Evolutionary conservation across 2,329 filamentous ascomycete genomes (phyloP), one percentile per base, ranked within the genome.

Genomic region (Ophiostoma australiae): DNA sequence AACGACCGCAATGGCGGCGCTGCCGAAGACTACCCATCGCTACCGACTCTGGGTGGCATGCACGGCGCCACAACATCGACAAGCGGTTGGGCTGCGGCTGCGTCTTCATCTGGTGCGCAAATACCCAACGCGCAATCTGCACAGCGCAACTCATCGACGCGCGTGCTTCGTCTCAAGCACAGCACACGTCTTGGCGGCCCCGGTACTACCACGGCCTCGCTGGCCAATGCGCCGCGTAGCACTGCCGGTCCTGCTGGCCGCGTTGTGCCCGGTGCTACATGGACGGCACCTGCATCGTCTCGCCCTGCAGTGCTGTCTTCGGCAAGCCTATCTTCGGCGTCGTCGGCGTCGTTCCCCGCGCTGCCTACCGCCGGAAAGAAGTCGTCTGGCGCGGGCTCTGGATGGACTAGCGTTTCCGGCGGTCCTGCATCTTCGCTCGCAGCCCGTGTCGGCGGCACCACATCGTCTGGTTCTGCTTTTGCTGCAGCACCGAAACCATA

Each of bases 1-100:
- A 66, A 66, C 20, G 63, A 66, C 20, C 17, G 63, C 20, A 39
- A 41, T 35, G 35, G 63, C 35, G 63, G 20, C 2, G 35, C 97
- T 80, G 96, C 97, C 75, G 94, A 97, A 80, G 94, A 97, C 78
- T 98, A 97, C 75, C 94, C 94, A 0, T 92, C 91, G 1, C 83
- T 98, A 0, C 94, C 94, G 1, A 90, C 91, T 0, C 85, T 92
- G 0, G 86, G 87, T 70, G 90, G 90, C 69, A 87, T 90, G 80
- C 85, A 89, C 52, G 89, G 89, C 35, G 84, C 83, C 4, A 85
- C 86, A 0, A 85, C 85, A 0, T 81, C 84, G 10, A 85, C 81
- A 11, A 85, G 82, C 71, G 86, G 86, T 72, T 87, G 90, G 88
- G 88, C 79, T 74, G 82, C 78, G 63, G 91, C 84, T 0, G 87